Evolutionary conservation across 2,329 filamentous ascomycete genomes (phyloP), one percentile per base, ranked within the genome.

Genomic region (Seiridium unicorne): DNA sequence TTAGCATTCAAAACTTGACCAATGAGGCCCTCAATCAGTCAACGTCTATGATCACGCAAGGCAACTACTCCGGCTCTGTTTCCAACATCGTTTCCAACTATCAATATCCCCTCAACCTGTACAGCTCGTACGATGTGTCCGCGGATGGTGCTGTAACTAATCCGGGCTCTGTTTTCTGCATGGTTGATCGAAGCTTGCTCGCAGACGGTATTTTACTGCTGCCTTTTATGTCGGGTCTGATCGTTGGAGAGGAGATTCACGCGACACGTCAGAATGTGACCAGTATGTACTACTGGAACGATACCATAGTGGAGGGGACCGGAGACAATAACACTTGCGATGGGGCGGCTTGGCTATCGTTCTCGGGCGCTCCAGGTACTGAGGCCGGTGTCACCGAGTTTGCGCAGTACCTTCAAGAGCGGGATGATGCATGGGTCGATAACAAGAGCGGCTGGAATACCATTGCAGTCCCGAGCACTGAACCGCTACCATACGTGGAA

Each of bases 1-100:
- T 62, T n/a, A 72, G 69, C 40, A 70, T 69, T 11, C 71, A 72
- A 47, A 73, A 71, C 58, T 69, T 73, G 69, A 72, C 69, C 5
- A 64, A 69, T 31, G 57, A 61, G 4, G 70, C 69, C 3, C 70
- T 65, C 42, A 72, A 72, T 44, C 68, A 72, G 53, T 70, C 69
- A 7, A 66, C 71, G 2, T 60, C 64, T 26, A 70, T 72, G 69
- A 49, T 68, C 34, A 68, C 66, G 35, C 65, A 65, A 5, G 70
- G 71, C 1, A 67, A 55, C n/a, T 63, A 69, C 58, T 65, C 62
- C 10, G 64, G 65, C 59, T 66, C 68, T 5, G 57, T 55, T 2
- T 66, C 66, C 13, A 54, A 62, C 48, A 56, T 65, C 38, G 57
- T 68, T 3, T 69, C 69, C 5, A 61, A 57, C 7, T 72, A 71